Conservation (phyloP, 1,139 yeast species). For the Zhuliangozyma parablackwelliae region DNA sequence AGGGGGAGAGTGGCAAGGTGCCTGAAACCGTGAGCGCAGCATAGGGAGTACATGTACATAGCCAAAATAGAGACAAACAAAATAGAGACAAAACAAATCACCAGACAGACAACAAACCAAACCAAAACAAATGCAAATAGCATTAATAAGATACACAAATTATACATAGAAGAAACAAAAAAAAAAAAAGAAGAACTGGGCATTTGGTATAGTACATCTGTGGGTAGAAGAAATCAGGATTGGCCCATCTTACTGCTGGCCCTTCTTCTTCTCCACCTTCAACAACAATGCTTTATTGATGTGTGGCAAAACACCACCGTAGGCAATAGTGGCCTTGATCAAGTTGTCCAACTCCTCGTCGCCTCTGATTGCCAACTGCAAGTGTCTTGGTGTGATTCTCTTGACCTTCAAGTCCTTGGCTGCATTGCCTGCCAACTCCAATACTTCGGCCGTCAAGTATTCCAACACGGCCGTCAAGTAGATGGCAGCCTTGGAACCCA, state of each 20-base stretch:
- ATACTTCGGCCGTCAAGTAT: conserved; percentile 95
- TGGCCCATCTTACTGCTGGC: conserved; percentile 24
- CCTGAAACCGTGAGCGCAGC: neutral
- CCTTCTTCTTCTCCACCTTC: conserved; percentile 85
- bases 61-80: neutral
- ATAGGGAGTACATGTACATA: neutral
- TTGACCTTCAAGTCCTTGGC: conserved; percentile 97
- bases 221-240: neutral
- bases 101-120: conserved; percentile 3
- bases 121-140: conserved; percentile 3
- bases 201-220: neutral
- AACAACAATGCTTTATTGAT: conserved; percentile 89
- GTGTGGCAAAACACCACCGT: conserved; percentile 97
- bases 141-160: conserved; percentile 13
- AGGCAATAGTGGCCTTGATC: conserved; percentile 96
- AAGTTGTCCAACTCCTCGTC: conserved; percentile 97
- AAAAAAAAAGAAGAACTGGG: neutral
- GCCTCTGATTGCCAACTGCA: conserved; percentile 97
- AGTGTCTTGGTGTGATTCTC: conserved; percentile 98
- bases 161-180: neutral
- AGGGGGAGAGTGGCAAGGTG: too few species aligned
- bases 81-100: conserved; percentile 1
- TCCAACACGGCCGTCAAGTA: conserved; percentile 96
- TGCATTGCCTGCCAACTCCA: conserved; percentile 98
- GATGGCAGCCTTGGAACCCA: conserved; percentile 96